phyloP scores from a whole-genome alignment of 192 early-diverging fungal genomes.

The Gryganskiella cystojenkinii region DNA sequence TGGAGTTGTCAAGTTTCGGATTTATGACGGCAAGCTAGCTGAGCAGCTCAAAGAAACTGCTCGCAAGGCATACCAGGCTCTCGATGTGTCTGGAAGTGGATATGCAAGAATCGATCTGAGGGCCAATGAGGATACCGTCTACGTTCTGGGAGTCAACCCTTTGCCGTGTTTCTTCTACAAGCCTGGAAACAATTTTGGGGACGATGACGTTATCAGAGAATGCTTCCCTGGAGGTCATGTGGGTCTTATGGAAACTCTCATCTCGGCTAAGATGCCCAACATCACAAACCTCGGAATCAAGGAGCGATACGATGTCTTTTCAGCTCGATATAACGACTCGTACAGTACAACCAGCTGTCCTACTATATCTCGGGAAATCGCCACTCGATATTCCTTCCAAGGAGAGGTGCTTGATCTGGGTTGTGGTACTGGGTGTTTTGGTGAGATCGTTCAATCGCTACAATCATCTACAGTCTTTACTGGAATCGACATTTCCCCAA shows the following conservation, averaged over 20 bases:
- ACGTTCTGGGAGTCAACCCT: constrained; percentile 16
- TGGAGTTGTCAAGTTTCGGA: constrained; percentile 7
- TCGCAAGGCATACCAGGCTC: constrained; percentile 18
- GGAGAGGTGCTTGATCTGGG: constrained; percentile 21
- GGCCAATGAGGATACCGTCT: constrained; percentile 1
- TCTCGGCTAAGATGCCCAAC: constrained; percentile 10
- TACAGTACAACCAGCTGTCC: not conserved
- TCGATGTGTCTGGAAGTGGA: constrained; percentile 19
- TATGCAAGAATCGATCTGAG: constrained; percentile 21
- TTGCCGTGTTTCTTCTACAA: constrained; percentile 20
- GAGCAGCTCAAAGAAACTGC: constrained; percentile 21
- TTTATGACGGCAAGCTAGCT: constrained; percentile 4
- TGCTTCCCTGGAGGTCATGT: constrained; percentile 25
- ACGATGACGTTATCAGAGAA: constrained; percentile 18
- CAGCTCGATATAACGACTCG: constrained; percentile 7
- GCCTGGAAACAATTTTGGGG: constrained; percentile 8
- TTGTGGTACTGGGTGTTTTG: constrained; percentile 11
- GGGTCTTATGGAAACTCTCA: constrained; percentile 18
- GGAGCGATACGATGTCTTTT: constrained; percentile 12
- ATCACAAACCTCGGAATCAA: constrained; percentile 4
- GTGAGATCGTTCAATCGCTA: constrained; percentile 1
- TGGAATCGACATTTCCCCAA: constrained; percentile 22
- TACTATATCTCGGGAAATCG: constrained; percentile 1
- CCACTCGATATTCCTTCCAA: constrained; percentile 18
- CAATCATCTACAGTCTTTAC: constrained; percentile 9